Conservation (phyloP, 2,329 filamentous ascomycete genomes). For the Xylaria polymorpha region DNA sequence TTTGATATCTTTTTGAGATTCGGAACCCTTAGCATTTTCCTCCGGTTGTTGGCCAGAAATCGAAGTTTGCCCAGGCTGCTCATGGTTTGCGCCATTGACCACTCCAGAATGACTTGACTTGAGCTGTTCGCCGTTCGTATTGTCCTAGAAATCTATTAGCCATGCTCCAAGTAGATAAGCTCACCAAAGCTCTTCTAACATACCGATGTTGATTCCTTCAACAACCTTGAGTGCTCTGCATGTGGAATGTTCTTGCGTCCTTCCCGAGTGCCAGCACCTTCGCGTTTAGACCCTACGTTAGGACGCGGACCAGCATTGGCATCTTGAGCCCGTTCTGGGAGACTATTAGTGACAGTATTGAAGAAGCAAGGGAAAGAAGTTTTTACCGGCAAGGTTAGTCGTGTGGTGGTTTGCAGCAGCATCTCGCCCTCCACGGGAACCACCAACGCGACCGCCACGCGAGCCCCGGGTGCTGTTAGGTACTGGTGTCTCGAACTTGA, state of each 20-base stretch:
- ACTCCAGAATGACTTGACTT: slow-evolving; percentile 40
- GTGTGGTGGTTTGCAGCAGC: slow-evolving; percentile 40
- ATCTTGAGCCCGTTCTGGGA: slow-evolving; percentile 44
- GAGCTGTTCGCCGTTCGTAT: slow-evolving; percentile 37
- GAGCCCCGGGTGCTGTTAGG: slow-evolving; percentile 61
- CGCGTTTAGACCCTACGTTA: slow-evolving; percentile 59
- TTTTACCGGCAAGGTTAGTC: slow-evolving; percentile 41
- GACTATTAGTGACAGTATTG: slow-evolving; percentile 34
- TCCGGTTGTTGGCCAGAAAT: slow-evolving; percentile 39
- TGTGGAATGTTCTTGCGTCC: slow-evolving; percentile 58
- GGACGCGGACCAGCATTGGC: slow-evolving; percentile 47
- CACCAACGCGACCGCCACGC: slow-evolving; percentile 58
- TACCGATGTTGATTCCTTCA: slow-evolving; percentile 47
- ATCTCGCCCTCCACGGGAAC: slow-evolving; percentile 49
- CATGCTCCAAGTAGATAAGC: background rate
- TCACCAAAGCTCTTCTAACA: slow-evolving; percentile 1
- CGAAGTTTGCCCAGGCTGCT: slow-evolving; percentile 33
- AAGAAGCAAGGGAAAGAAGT: background rate
- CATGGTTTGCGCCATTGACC: slow-evolving; percentile 36
- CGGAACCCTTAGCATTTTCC: slow-evolving; percentile 39
- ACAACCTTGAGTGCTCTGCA: slow-evolving; percentile 58
- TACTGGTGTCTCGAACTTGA: slow-evolving; percentile 87
- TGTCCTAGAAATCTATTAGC: slow-evolving; percentile 33
- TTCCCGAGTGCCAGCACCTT: slow-evolving; percentile 56
- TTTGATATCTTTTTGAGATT: slow-evolving; percentile 41